phyloP scores from a whole-genome alignment of 768 basidiomycete genomes.

The Hygrophorus pudorinus region DNA sequence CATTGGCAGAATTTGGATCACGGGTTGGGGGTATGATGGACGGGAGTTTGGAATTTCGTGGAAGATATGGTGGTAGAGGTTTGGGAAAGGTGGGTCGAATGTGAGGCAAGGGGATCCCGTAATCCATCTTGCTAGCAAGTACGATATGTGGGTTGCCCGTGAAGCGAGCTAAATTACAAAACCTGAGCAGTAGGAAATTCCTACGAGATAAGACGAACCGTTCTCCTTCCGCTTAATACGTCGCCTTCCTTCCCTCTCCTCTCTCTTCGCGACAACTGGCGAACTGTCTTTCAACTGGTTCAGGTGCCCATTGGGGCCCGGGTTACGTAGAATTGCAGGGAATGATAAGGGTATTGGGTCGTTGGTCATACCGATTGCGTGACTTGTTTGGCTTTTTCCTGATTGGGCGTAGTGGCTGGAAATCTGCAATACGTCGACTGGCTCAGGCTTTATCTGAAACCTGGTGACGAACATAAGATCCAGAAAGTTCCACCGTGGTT shows the following conservation, averaged over 20 bases:
- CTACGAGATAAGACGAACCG: constrained; percentile 30
- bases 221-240: constrained; percentile 73
- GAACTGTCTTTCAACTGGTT: constrained; percentile 15
- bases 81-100: constrained; percentile 58
- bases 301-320: constrained; percentile 46
- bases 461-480: too few relatives aligned
- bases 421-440: too few relatives aligned
- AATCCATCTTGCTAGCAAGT: constrained; percentile 50
- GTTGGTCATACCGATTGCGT: neutral
- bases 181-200: neutral
- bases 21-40: constrained; percentile 26
- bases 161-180: constrained; percentile 45
- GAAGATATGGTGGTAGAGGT: constrained; percentile 63
- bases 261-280: constrained; percentile 28
- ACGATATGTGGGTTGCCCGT: constrained; percentile 65
- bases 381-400: too few relatives aligned
- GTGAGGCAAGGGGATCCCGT: constrained; percentile 31
- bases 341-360: constrained; percentile 49
- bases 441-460: too few relatives aligned
- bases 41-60: constrained; percentile 48
- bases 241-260: constrained; percentile 68
- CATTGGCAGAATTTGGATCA: constrained; percentile 50
- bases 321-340: constrained; percentile 57
- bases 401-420: too few relatives aligned
- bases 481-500: too few relatives aligned